A percentile compares a stretch with the other conserved stretches of the same genome.
These are phyloP conservation scores for Schoenoplectus tabernaemontani DNA, from an alignment of 202 grass and related monocot species.

Conservation along the genomic window DNA sequence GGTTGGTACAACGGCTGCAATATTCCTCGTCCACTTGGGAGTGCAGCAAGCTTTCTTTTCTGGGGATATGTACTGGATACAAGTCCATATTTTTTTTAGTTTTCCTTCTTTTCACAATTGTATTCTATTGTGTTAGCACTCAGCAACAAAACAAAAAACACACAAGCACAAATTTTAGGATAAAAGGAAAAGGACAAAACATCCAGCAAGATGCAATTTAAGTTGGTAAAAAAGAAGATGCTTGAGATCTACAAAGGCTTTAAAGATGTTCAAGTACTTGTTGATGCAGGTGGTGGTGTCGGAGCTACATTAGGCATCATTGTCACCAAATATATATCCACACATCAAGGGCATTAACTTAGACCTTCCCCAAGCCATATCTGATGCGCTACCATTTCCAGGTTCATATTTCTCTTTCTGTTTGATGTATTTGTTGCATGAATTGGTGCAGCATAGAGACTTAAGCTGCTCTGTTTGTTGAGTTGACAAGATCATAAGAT, in stretches of 20 bases:
- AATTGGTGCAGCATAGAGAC: no score
- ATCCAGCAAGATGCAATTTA: no score
- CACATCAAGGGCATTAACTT: slow-evolving; percentile 32
- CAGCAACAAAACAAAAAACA: no score
- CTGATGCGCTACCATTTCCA: neutral
- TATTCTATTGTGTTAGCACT: no score
- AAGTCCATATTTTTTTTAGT: neutral
- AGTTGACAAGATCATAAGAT: neutral
- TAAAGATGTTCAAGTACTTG: slow-evolving; percentile 6
- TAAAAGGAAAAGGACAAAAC: no score
- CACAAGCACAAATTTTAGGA: no score
- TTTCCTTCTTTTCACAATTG: no score
- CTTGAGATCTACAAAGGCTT: slow-evolving; percentile 19
- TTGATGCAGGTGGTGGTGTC: slow-evolving; percentile 21
- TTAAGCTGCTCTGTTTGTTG: neutral
- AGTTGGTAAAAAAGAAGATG: neutral
- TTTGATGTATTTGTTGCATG: neutral
- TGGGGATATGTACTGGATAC: neutral
- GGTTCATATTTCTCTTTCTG: neutral
- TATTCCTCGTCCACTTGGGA: neutral
- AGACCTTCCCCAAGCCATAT: slow-evolving; percentile 23
- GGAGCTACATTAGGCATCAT: slow-evolving; percentile 18
- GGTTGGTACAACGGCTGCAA: neutral
- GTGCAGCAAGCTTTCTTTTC: neutral
- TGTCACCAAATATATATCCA: neutral